Evolutionary conservation across 768 basidiomycete genomes (phyloP).

Genomic region (Boletus insuetus): DNA sequence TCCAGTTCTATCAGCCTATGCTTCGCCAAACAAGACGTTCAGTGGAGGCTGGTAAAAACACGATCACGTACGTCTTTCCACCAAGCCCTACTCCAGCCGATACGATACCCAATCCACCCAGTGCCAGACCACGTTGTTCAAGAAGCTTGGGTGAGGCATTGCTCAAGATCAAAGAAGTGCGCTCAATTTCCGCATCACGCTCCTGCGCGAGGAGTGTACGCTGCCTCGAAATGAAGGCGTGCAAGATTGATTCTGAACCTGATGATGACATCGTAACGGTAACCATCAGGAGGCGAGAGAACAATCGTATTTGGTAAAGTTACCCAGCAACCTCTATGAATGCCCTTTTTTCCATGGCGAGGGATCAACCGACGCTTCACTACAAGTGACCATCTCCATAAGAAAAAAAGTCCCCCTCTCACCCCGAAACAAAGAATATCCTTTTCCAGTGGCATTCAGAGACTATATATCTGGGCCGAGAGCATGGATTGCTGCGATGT

Average conservation of each 20-base stretch:
- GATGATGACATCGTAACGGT: constrained; percentile 3
- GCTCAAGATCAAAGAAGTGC: constrained; percentile 73
- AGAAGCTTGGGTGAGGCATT: constrained; percentile 81
- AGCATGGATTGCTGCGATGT: constrained; percentile 26
- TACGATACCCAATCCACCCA: constrained; percentile 69
- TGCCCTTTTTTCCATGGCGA: too few species aligned
- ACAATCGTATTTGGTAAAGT: not conserved
- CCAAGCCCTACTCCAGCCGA: constrained; percentile 83
- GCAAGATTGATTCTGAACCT: constrained; percentile 34
- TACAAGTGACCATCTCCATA: too few species aligned
- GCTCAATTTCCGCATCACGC: constrained; percentile 80
- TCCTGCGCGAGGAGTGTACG: constrained; percentile 65
- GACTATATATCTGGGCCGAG: not conserved
- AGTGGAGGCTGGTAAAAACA: not conserved
- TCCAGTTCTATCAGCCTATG: constrained; percentile 83
- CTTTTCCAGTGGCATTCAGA: not conserved
- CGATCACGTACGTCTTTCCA: constrained; percentile 73
- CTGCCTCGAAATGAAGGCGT: constrained; percentile 66
- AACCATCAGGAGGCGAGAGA: not conserved
- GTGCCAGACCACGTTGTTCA: constrained; percentile 83
- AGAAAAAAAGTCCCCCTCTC: too few species aligned
- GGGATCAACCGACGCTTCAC: too few species aligned
- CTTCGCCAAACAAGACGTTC: constrained; percentile 31
- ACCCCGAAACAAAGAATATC: not conserved
- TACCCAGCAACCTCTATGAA: too few species aligned